Conservation (phyloP, 2,329 filamentous ascomycete species). For the Calonectria hawksworthii region DNA sequence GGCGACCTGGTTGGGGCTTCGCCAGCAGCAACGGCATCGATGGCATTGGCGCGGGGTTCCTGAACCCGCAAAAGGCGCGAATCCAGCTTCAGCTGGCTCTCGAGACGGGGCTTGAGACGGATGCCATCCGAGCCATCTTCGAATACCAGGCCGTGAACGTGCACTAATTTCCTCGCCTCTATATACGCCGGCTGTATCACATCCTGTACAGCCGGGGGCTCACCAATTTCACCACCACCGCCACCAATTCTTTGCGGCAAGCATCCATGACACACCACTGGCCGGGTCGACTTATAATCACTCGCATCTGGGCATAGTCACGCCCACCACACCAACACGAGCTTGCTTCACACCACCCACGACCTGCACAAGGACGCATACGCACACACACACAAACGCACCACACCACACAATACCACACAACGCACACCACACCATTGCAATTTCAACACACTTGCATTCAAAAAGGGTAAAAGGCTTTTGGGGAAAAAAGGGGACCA, state of each 20-base stretch:
- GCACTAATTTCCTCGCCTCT: slow-evolving; percentile 32
- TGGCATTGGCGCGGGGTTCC: slow-evolving; percentile 62
- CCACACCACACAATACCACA: neutral
- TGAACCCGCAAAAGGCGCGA: slow-evolving; percentile 69
- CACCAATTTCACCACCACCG: slow-evolving; percentile 8
- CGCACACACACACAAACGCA: slow-evolving; percentile 1
- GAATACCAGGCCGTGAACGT: slow-evolving; percentile 47
- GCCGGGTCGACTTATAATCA: slow-evolving; percentile 6
- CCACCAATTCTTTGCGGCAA: slow-evolving; percentile 1
- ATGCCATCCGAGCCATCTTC: slow-evolving; percentile 47
- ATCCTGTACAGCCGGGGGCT: neutral
- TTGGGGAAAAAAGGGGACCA: neutral
- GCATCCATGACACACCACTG: slow-evolving; percentile 1
- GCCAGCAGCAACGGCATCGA: slow-evolving; percentile 57
- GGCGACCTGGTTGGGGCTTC: slow-evolving; percentile 65
- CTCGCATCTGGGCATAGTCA: slow-evolving; percentile 18
- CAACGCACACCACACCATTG: slow-evolving; percentile 10
- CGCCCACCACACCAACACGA: slow-evolving; percentile 10
- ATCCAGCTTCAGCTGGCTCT: slow-evolving; percentile 63
- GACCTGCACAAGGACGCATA: neutral
- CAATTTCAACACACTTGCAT: slow-evolving; percentile 6
- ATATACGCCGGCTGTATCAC: slow-evolving; percentile 10
- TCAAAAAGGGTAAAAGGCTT: slow-evolving; percentile 8
- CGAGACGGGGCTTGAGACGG: slow-evolving; percentile 45
- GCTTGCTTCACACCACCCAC: neutral